These are phyloP conservation scores for Sphenostylis stenocarpa DNA, from an alignment of 306 rosid species.

Conservation along the genomic window DNA sequence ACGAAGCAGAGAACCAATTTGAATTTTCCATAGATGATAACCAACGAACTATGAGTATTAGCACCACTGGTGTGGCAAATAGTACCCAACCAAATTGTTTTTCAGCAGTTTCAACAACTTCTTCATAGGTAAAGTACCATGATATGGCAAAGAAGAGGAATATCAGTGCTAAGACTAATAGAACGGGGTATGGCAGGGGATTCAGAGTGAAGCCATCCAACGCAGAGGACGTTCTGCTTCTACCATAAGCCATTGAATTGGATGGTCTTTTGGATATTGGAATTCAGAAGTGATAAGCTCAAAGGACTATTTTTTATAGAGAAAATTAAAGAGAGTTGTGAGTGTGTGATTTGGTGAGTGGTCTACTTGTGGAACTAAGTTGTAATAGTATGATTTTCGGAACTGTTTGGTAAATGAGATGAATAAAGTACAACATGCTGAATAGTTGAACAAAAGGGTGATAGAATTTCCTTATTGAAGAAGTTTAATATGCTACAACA, in stretches of 20 bases:
- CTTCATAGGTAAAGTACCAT: slow-evolving; percentile 70
- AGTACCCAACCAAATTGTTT: slow-evolving; percentile 54
- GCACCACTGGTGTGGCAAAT: slow-evolving; percentile 48
- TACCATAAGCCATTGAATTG: slow-evolving; percentile 48
- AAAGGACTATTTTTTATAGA: neutral
- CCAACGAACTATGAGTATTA: slow-evolving; percentile 60
- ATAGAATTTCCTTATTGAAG: neutral
- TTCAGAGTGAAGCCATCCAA: slow-evolving; percentile 62
- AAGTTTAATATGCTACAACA: slow-evolving; percentile 8
- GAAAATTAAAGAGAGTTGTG: neutral
- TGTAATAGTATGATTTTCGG: neutral
- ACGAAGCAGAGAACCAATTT: slow-evolving; percentile 43
- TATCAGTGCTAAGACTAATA: slow-evolving; percentile 60
- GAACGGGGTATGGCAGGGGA: slow-evolving; percentile 80
- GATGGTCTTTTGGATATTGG: slow-evolving; percentile 1
- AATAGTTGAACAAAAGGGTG: neutral
- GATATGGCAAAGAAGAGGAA: slow-evolving; percentile 60
- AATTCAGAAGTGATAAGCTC: slow-evolving; percentile 3
- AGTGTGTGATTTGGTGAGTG: neutral
- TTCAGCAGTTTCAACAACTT: slow-evolving; percentile 57
- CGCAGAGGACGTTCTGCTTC: slow-evolving; percentile 50
- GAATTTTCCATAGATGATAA: slow-evolving; percentile 64
- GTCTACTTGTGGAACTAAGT: neutral
- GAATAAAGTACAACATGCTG: slow-evolving; percentile 7
- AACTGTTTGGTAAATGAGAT: neutral